Evolutionary conservation across 2,329 filamentous ascomycete genomes (phyloP), one percentile per base, ranked within the genome.

Genomic region (Metarhizium album): DNA sequence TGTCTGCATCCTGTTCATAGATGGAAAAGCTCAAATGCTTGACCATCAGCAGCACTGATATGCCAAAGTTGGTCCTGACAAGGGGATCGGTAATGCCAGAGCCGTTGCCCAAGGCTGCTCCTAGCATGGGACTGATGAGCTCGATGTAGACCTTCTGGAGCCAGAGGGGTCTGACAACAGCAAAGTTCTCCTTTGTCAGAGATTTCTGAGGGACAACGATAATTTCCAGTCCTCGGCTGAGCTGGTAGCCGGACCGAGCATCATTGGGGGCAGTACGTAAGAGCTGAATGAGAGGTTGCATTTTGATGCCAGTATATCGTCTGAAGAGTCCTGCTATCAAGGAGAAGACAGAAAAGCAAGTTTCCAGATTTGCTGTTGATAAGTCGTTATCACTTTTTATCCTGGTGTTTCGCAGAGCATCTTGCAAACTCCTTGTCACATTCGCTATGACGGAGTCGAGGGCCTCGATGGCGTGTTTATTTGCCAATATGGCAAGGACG

Each of bases 1-100:
- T 61, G 3, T 67, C 67, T 1, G 70, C 63, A 46, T 82, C 77
- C 16, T 73, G 70, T 42, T 78, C 70, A 59, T 78, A 82, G 18
- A 79, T 70, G 2, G 68, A 60, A 48, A 74, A 78, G 18, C 63
- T 64, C 52, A 80, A 70, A 58, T 78, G 70, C 53, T 69, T 72
- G 7, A 79, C 64, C 45, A 77, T 67, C 0, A 73, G 64, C 4
- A 82, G 66, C 5, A 74, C 67, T 2, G 70, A 72, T 27, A 78
- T 67, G 29, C 74, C 69, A 48, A 71, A 72, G 53, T 73, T 74
- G 1, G 61, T 64, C 53, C 60, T 67, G 48, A 56, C 53, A 8
- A 57, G 57, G 14, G 59, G 63, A 35, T 62, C 63, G 18, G 59
- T 57, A 4, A 60, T 52, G 7, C 61, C 55, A 22, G 65, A 55